phyloP scores from a whole-genome alignment of 768 basidiomycete species.

The Suillus clintonianus region DNA sequence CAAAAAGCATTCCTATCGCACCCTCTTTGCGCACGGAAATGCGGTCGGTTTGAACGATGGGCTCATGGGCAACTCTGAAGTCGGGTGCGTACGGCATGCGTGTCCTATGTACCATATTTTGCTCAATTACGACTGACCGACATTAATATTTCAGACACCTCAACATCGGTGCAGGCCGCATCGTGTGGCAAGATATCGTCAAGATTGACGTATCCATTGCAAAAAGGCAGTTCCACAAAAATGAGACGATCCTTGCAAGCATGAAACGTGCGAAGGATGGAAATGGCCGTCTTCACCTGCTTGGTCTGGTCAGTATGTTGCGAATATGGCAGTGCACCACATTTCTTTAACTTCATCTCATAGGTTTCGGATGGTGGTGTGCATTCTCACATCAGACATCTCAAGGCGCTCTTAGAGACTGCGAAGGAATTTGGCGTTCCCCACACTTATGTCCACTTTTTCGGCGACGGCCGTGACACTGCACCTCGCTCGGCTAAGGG shows the following conservation, averaged over 20 bases:
- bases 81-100: conserved; percentile 63
- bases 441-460: conserved; percentile 89
- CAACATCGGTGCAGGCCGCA: conserved; percentile 92
- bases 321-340: not conserved
- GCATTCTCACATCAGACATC: conserved; percentile 92
- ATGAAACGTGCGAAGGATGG: conserved; percentile 79
- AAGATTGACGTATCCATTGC: conserved; percentile 91
- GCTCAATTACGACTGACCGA: not conserved
- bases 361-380: conserved; percentile 95
- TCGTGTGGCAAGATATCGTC: conserved; percentile 98
- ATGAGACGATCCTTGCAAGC: conserved; percentile 67
- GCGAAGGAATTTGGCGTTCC: conserved; percentile 86
- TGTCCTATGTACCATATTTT: not conserved
- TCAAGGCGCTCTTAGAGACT: conserved; percentile 87
- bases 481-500: conserved; percentile 81
- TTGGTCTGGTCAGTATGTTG: conserved; percentile 68
- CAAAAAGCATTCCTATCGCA: conserved; percentile 69
- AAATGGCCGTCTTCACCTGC: conserved; percentile 83
- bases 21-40: conserved; percentile 83
- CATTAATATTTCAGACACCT: conserved; percentile 63
- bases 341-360: not conserved
- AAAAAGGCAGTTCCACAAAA: conserved; percentile 84
- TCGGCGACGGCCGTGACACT: conserved; percentile 94
- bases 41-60: conserved; percentile 92
- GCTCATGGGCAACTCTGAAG: conserved; percentile 97